These are phyloP conservation scores for Irpex lacteus DNA, from an alignment of 1,284 basidiomycete genomes.

Conservation along the genomic window DNA sequence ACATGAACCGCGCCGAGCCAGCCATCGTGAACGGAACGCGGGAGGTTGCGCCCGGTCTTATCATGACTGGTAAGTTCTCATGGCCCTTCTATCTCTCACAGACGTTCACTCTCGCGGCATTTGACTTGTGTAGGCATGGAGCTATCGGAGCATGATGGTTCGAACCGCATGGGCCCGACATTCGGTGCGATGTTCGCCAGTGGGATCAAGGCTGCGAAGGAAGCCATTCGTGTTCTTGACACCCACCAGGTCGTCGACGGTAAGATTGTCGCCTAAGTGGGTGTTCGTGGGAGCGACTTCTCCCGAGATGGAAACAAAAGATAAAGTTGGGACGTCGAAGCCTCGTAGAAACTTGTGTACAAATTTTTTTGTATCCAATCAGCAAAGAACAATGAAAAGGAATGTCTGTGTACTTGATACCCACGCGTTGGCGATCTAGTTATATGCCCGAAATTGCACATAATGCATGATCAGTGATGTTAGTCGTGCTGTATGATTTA, in stretches of 20 bases:
- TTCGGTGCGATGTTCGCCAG: conserved; percentile 83
- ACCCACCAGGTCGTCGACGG: conserved; percentile 60
- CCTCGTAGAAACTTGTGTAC: neutral
- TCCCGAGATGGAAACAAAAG: neutral
- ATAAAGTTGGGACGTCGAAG: neutral
- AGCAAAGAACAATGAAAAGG: neutral
- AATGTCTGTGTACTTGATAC: neutral
- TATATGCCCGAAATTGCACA: neutral
- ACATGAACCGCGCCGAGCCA: conserved; percentile 79
- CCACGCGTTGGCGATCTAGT: neutral
- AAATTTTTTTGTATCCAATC: too few species aligned
- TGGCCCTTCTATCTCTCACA: neutral
- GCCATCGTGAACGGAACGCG: conserved; percentile 77
- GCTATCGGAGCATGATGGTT: conserved; percentile 80
- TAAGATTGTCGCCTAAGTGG: conserved; percentile 52
- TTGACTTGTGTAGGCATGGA: conserved; percentile 65
- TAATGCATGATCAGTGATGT: too few species aligned
- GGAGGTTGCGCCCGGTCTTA: conserved; percentile 77
- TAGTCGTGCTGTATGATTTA: neutral
- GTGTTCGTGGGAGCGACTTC: neutral
- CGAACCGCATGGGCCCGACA: conserved; percentile 74
- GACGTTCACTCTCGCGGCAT: neutral
- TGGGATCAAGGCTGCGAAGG: conserved; percentile 76
- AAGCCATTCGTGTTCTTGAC: conserved; percentile 67
- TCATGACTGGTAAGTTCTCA: conserved; percentile 59